Base-by-base conservation (phyloP, 202 grass and related monocot species). In the Bolboschoenoplectus hybrid region DNA sequence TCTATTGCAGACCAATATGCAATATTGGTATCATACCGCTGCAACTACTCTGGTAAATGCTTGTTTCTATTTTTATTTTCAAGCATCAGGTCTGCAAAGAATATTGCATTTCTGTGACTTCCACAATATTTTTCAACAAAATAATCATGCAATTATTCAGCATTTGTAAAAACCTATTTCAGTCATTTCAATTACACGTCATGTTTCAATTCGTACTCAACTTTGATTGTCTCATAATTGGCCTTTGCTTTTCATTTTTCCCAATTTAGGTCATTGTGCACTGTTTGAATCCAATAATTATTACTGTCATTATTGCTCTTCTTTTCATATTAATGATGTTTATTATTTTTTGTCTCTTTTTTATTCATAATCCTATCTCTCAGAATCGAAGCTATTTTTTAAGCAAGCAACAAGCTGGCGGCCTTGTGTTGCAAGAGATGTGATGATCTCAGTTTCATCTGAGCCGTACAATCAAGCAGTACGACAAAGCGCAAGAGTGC, bases 341-440 rank as follows among this genome's bases (percentile, higher is more conserved):
- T 12, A 60, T 47, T 74, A 32, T 58, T 84, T 65, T 47, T n/a
- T 80, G 9, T 58, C 4, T 63, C 9, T 20, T 84, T 83, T 64
- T 50, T 47, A 34, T 75, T 88, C 35, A 67, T 80, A 62, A 62
- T 26, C 16, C 13, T 72, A 9, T 86, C 26, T 88, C 13, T 80
- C 88, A 99, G 97, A 97, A 85, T 99, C 97, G 35, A 99, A 97
- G 83, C 89, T 99, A 56, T 99, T 99, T 80, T 99, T 97, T 87
- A 99, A 99, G 87, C 92, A 99, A 81, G 76, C 84, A 67, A 97
- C 93, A 77, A 92, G 81, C 80, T 99, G 97, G 97, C 89, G 10
- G 72, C 97, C 97, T 53, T 91, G 80, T 86, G 89, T 89, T 88
- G 83, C 87, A 72, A 96, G 93, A 55, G 97, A 99, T 87, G 88